Conservation (phyloP, 176 grass and related monocot species). For the Oryza australiensis region DNA sequence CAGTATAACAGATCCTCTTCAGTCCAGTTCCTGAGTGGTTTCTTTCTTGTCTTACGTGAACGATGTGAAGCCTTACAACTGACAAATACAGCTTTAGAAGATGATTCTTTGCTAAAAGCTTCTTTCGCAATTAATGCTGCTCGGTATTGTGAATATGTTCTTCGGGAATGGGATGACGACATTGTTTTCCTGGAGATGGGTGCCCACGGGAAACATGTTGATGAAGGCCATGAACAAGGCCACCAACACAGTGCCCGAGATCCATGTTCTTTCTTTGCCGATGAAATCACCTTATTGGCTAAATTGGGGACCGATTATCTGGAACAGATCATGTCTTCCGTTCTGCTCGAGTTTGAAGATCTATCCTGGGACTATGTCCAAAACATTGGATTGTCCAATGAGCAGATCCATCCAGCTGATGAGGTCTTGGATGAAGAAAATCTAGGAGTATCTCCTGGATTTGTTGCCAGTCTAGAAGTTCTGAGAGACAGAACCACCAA, state of each 20-base stretch:
- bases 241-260: constrained; percentile 4
- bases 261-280: constrained; percentile 60
- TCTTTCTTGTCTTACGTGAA: constrained; percentile 64
- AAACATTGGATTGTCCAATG: constrained; percentile 58
- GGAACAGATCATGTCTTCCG: constrained; percentile 72
- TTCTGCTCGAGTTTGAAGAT: constrained; percentile 93
- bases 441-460: constrained; percentile 53
- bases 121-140: constrained; percentile 66
- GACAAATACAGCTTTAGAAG: constrained; percentile 52
- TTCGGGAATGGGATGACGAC: constrained; percentile 87
- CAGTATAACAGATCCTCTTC: constrained; percentile 70
- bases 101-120: constrained; percentile 54
- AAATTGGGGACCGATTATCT: constrained; percentile 83
- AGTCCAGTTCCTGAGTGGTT: constrained; percentile 67
- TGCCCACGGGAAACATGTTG: constrained; percentile 24
- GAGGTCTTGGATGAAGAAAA: constrained; percentile 58
- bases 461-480: constrained; percentile 61
- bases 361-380: constrained; percentile 76
- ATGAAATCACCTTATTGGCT: constrained; percentile 65
- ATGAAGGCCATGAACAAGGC: background rate
- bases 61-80: constrained; percentile 56
- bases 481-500: constrained; percentile 60
- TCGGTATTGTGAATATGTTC: constrained; percentile 63
- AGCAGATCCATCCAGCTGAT: constrained; percentile 10
- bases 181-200: constrained; percentile 63